These are phyloP conservation scores for Zymoseptoria tritici DNA, from an alignment of 2,329 filamentous ascomycete genomes.

Conservation along the genomic window DNA sequence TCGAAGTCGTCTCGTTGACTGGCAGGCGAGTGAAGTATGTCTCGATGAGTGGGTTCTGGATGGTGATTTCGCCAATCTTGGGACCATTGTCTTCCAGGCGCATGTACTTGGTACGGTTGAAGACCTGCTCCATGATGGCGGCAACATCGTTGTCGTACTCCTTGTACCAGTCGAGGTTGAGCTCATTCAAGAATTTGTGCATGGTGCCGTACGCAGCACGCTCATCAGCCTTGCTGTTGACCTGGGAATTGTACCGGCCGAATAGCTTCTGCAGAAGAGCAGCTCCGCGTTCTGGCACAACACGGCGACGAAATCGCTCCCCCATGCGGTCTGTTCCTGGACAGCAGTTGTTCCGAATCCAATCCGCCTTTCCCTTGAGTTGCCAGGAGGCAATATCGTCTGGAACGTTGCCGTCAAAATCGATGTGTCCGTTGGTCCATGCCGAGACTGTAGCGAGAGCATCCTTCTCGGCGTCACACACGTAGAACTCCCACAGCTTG, in stretches of 20 bases:
- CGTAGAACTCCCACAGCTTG: conserved; percentile 90
- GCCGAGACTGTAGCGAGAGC: conserved; percentile 60
- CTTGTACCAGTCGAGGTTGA: conserved; percentile 82
- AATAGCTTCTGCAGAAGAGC: conserved; percentile 60
- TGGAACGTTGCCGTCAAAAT: conserved; percentile 46
- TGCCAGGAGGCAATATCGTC: conserved; percentile 50
- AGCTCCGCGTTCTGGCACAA: conserved; percentile 64
- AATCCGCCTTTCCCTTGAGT: conserved; percentile 53
- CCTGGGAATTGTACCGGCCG: conserved; percentile 57
- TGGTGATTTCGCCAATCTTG: conserved; percentile 70
- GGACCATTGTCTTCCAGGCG: conserved; percentile 89
- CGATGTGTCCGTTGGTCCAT: conserved; percentile 59
- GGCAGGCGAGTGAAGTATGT: conserved; percentile 90
- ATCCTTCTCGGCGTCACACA: conserved; percentile 68
- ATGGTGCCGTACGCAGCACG: conserved; percentile 47
- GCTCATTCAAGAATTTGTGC: conserved; percentile 63
- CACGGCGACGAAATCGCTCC: conserved; percentile 64
- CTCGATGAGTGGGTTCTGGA: conserved; percentile 77
- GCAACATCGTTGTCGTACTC: conserved; percentile 82
- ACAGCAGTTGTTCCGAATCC: conserved; percentile 63
- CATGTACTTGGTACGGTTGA: conserved; percentile 90
- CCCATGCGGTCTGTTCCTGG: conserved; percentile 66
- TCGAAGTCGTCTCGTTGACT: conserved; percentile 65
- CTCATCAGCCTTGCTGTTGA: conserved; percentile 44
- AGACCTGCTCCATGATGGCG: conserved; percentile 82